phyloP scores from a whole-genome alignment of 345 rosid genomes.

The Acer campestre region DNA sequence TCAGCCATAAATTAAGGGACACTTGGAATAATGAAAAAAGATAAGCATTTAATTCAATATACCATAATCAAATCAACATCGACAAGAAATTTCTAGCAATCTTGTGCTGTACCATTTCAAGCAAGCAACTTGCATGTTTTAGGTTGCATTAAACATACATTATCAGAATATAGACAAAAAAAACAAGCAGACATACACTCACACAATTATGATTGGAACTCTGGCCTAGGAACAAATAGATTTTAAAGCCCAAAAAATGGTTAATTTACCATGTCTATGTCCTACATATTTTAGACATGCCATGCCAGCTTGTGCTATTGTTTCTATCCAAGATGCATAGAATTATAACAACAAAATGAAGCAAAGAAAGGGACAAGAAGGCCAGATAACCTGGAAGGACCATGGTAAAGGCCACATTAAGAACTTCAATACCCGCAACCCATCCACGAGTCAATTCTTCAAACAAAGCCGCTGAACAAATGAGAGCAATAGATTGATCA shows the following conservation, averaged over 20 bases:
- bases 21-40: neutral
- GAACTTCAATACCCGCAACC: constrained; percentile 60
- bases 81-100: neutral
- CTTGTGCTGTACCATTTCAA: constrained; percentile 2
- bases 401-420: constrained; percentile 65
- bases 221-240: neutral
- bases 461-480: constrained; percentile 79
- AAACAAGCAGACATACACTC: neutral
- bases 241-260: neutral
- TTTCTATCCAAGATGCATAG: neutral
- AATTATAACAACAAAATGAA: neutral
- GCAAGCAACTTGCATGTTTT: neutral
- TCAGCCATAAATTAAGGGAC: neutral
- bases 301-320: neutral
- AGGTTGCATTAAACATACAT: neutral
- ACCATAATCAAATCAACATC: neutral
- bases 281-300: neutral
- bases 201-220: neutral
- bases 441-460: constrained; percentile 81
- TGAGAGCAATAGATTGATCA: constrained; percentile 74
- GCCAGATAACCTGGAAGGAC: constrained; percentile 80
- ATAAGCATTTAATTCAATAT: neutral
- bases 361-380: constrained; percentile 1
- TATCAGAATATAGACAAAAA: neutral
- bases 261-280: neutral